Conservation (phyloP, 2,329 filamentous ascomycete species). For the Trichoderma harzianum region DNA sequence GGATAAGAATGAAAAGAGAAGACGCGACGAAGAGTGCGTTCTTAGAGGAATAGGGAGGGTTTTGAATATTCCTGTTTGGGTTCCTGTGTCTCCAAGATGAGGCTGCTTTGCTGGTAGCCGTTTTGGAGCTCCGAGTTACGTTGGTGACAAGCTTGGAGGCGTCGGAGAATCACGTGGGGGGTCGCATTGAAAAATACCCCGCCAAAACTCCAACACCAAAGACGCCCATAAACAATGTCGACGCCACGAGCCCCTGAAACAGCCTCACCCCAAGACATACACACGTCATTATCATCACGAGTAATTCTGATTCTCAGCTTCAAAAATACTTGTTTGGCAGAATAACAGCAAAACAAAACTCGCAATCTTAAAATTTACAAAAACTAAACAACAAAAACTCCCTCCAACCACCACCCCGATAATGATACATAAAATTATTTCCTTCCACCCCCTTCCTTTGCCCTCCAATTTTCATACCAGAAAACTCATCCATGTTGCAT, state of each 20-base stretch:
- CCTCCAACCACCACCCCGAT: neutral
- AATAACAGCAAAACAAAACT: neutral
- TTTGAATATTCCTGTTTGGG: neutral
- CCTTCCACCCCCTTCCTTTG: neutral
- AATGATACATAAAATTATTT: constrained; percentile 1
- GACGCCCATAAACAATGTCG: neutral
- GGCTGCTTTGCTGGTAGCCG: neutral
- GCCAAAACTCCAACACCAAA: neutral
- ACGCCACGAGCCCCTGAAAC: neutral
- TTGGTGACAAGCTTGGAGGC: neutral
- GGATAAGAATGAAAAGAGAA: neutral
- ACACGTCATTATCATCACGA: neutral
- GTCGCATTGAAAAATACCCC: neutral
- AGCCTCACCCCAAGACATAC: neutral
- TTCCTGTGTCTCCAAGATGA: neutral
- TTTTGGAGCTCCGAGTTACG: neutral
- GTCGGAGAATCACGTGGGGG: constrained; percentile 15
- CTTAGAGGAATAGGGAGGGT: accelerated
- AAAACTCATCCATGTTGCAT: constrained; percentile 8
- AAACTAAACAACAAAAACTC: neutral
- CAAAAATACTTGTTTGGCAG: neutral
- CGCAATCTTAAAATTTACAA: neutral
- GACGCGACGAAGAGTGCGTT: neutral
- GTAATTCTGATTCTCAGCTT: neutral
- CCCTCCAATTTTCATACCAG: neutral